Percentiles rank a stretch among this genome's conserved stretches.
Conservation (phyloP, 2,329 filamentous ascomycete genomes). For the Tolypocladium tropicale region DNA sequence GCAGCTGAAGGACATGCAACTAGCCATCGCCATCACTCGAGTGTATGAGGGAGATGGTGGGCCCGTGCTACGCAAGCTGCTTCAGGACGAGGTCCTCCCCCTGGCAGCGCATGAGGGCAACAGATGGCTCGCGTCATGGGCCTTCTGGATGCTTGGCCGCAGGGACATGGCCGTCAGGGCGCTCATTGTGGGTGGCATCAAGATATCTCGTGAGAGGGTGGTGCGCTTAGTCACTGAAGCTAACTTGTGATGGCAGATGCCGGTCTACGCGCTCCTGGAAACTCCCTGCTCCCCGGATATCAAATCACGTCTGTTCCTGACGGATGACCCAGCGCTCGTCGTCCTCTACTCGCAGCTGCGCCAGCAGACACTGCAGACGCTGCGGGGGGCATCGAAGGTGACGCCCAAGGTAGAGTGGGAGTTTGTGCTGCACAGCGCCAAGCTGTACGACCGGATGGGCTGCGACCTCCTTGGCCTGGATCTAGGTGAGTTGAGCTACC, state of each 20-base stretch:
- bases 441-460: slow-evolving; percentile 82
- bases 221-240: not conserved
- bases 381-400: slow-evolving; percentile 75
- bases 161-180: slow-evolving; percentile 76
- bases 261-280: slow-evolving; percentile 63
- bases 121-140: slow-evolving; percentile 91
- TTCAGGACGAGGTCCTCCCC: slow-evolving; percentile 71
- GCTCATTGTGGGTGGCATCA: slow-evolving; percentile 53
- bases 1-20: slow-evolving; percentile 78
- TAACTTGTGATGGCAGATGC: slow-evolving; percentile 43
- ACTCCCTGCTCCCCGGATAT: slow-evolving; percentile 59
- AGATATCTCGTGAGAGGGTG: no score
- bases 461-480: slow-evolving; percentile 85
- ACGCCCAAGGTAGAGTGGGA: slow-evolving; percentile 74
- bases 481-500: slow-evolving; percentile 47
- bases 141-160: slow-evolving; percentile 80
- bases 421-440: slow-evolving; percentile 78
- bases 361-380: slow-evolving; percentile 69
- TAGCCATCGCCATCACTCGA: slow-evolving; percentile 78
- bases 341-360: slow-evolving; percentile 81
- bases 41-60: slow-evolving; percentile 83
- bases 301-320: slow-evolving; percentile 68
- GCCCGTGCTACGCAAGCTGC: slow-evolving; percentile 58
- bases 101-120: slow-evolving; percentile 74
- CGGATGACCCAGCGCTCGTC: slow-evolving; percentile 83